phyloP scores from a whole-genome alignment of 2,329 filamentous ascomycete genomes.

The Aureobasidium vineae region DNA sequence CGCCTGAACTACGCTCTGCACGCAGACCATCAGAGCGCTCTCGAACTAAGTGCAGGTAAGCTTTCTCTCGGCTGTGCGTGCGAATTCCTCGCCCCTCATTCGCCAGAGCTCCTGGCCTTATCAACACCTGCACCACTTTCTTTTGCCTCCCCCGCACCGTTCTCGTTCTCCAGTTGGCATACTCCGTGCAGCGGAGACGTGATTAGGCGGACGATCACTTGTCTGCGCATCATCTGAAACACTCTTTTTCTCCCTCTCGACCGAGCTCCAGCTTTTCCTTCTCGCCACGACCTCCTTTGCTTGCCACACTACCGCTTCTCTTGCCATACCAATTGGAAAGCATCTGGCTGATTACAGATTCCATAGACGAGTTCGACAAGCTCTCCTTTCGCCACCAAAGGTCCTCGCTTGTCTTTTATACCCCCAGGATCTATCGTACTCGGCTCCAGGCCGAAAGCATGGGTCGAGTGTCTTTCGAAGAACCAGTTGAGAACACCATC shows the following conservation, averaged over 20 bases:
- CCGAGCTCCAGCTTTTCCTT: not conserved
- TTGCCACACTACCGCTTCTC: constrained; percentile 11
- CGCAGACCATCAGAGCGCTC: constrained; percentile 19
- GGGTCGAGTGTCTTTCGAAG: constrained; percentile 54
- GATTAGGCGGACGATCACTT: constrained; percentile 12
- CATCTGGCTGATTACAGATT: not conserved
- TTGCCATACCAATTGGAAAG: not conserved
- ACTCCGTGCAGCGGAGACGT: constrained; percentile 14
- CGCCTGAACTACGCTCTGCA: constrained; percentile 23
- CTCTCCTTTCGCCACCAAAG: constrained; percentile 1
- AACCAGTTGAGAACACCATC: constrained; percentile 51
- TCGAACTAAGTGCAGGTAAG: constrained; percentile 18
- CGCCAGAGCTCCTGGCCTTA: constrained; percentile 18
- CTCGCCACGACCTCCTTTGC: not conserved
- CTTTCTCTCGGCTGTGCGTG: constrained; percentile 23
- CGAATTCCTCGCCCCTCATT: constrained; percentile 25
- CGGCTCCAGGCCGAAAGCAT: constrained; percentile 55
- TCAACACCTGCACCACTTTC: constrained; percentile 25
- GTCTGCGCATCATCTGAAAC: constrained; percentile 24
- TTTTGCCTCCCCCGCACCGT: constrained; percentile 25
- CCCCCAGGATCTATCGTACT: constrained; percentile 30
- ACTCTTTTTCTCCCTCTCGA: not conserved
- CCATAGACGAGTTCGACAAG: constrained; percentile 16
- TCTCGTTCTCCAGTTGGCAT: constrained; percentile 19
- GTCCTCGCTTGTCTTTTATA: constrained; percentile 1